These are phyloP conservation scores for Fomitopsis pulvina DNA, from an alignment of 768 basidiomycete genomes.

Conservation along the genomic window DNA sequence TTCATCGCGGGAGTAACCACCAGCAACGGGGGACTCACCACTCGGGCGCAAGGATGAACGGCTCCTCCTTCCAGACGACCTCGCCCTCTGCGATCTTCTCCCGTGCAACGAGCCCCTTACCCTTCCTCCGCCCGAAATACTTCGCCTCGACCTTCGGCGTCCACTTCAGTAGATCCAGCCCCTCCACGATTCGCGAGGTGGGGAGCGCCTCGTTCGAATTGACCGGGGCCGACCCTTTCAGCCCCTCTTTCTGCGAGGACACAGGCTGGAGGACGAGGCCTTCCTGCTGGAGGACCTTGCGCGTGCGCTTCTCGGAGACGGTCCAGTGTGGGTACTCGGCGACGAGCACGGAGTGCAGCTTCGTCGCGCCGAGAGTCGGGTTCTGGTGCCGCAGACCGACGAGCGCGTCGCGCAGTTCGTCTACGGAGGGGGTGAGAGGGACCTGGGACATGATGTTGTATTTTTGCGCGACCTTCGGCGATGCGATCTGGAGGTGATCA, in stretches of 20 bases:
- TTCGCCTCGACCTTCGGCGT: slow-evolving; percentile 58
- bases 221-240: slow-evolving; percentile 4
- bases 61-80: slow-evolving; percentile 80
- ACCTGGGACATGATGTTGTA: neutral
- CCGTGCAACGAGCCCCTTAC: slow-evolving; percentile 77
- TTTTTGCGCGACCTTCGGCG: too few relatives aligned
- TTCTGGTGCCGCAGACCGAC: slow-evolving; percentile 48
- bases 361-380: slow-evolving; percentile 62
- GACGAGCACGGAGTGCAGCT: slow-evolving; percentile 61
- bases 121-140: slow-evolving; percentile 63
- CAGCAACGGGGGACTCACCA: slow-evolving; percentile 39
- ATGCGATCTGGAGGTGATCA: neutral
- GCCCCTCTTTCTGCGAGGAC: slow-evolving; percentile 10
- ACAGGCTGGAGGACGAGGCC: slow-evolving; percentile 35
- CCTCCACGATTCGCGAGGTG: slow-evolving; percentile 54
- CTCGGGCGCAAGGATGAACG: slow-evolving; percentile 75
- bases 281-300: slow-evolving; percentile 61
- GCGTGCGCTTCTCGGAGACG: slow-evolving; percentile 78
- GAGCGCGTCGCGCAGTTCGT: slow-evolving; percentile 51
- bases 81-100: slow-evolving; percentile 66
- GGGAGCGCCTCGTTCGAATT: slow-evolving; percentile 29
- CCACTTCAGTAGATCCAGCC: slow-evolving; percentile 58
- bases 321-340: slow-evolving; percentile 58
- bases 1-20: neutral
- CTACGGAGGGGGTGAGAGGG: slow-evolving; percentile 44